A percentile compares a stretch with the other conserved stretches of the same genome.
These are phyloP conservation scores for Microascus cirrosus DNA, from an alignment of 2,329 filamentous ascomycete species.

Conservation along the genomic window DNA sequence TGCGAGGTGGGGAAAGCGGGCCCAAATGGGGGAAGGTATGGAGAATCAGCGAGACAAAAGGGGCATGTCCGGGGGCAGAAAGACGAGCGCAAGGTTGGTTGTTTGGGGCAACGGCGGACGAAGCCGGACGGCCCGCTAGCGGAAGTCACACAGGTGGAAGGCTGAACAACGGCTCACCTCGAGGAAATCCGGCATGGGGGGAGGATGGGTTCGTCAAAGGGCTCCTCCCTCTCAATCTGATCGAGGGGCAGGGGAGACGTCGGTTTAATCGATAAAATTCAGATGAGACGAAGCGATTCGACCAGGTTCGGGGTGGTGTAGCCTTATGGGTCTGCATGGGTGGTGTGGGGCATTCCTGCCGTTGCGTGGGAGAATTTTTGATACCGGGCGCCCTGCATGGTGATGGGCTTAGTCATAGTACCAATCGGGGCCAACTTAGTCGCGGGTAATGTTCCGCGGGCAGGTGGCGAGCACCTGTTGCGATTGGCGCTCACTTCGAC, in stretches of 20 bases:
- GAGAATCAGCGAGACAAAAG: neutral
- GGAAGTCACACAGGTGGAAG: neutral
- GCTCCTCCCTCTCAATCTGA: neutral
- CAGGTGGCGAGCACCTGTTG: neutral
- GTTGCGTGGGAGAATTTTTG: neutral
- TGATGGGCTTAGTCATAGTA: neutral
- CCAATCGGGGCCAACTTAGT: neutral
- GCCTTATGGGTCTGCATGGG: neutral
- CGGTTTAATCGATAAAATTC: neutral
- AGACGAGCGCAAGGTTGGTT: neutral
- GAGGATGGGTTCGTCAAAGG: neutral
- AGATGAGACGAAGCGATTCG: neutral
- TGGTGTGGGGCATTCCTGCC: neutral
- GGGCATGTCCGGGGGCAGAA: neutral
- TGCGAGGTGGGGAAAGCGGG: neutral
- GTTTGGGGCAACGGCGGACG: neutral
- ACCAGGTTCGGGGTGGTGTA: neutral
- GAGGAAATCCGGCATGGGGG: slow-evolving; percentile 1
- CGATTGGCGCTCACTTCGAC: neutral
- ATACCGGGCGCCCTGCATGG: neutral
- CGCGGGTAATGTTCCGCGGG: neutral
- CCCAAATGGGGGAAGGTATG: neutral
- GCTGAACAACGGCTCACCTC: slow-evolving; percentile 6
- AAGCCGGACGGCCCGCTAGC: neutral
- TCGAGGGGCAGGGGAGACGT: neutral